phyloP scores from a whole-genome alignment of 129 eudicot genomes.

The Arctium minus region DNA sequence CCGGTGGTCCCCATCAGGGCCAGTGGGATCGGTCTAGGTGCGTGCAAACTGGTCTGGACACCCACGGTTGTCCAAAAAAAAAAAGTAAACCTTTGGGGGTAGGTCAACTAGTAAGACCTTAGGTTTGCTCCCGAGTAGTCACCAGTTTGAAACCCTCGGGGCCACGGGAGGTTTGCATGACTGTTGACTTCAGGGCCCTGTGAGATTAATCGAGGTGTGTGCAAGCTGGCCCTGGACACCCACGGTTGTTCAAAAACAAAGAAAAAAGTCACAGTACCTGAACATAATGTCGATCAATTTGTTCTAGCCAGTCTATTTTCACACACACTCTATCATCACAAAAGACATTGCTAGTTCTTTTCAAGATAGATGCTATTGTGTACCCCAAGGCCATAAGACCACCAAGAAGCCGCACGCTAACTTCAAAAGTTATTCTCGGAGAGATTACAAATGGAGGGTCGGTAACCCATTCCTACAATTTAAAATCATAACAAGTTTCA shows the following conservation, averaged over 20 bases:
- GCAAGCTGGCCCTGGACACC: too few relatives aligned
- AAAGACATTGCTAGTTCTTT: slow-evolving; percentile 88
- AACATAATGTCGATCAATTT: slow-evolving; percentile 71
- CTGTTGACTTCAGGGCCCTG: too few relatives aligned
- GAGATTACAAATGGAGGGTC: slow-evolving; percentile 92
- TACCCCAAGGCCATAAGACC: slow-evolving; percentile 98
- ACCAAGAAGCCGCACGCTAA: slow-evolving; percentile 94
- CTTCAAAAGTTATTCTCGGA: slow-evolving; percentile 96
- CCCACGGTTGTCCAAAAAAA: too few relatives aligned
- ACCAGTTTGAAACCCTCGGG: too few relatives aligned
- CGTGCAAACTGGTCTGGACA: too few relatives aligned
- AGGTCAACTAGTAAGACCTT: too few relatives aligned
- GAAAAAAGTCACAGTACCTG: slow-evolving; percentile 45
- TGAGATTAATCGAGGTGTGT: too few relatives aligned
- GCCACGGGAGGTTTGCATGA: too few relatives aligned
- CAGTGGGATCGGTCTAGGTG: too few relatives aligned
- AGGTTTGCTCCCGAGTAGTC: too few relatives aligned
- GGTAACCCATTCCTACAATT: slow-evolving; percentile 80
- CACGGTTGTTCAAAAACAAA: not conserved
- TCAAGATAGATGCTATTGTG: slow-evolving; percentile 89
- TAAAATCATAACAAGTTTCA: slow-evolving; percentile 8
- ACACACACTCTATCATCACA: slow-evolving; percentile 74
- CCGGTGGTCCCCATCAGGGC: too few relatives aligned
- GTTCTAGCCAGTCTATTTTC: slow-evolving; percentile 92
- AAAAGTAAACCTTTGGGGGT: too few relatives aligned